Evolutionary conservation across 2,329 filamentous ascomycete species (phyloP).

Genomic region (Fusarium dlaminii): DNA sequence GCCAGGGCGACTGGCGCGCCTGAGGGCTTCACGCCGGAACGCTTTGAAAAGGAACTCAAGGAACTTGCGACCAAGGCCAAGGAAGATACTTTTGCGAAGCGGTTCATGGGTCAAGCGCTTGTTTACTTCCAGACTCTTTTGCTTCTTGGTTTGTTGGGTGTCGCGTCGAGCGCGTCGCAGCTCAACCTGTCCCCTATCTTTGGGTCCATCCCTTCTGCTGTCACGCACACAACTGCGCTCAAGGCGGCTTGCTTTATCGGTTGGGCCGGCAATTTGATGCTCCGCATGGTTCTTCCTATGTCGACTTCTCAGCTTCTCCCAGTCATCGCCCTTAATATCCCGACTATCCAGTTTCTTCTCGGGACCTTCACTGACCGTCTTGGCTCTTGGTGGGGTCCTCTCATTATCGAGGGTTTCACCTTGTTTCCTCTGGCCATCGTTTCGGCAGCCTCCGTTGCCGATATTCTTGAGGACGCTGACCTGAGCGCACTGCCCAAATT

Average conservation of each 20-base stretch:
- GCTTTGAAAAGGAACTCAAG: slow-evolving; percentile 64
- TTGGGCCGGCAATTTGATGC: slow-evolving; percentile 72
- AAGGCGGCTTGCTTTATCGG: slow-evolving; percentile 75
- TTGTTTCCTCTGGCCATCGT: slow-evolving; percentile 74
- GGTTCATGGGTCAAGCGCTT: slow-evolving; percentile 49
- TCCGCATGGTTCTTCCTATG: slow-evolving; percentile 58
- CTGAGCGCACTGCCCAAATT: slow-evolving; percentile 64
- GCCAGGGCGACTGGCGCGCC: slow-evolving; percentile 38
- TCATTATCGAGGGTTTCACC: slow-evolving; percentile 78
- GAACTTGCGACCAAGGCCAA: slow-evolving; percentile 57
- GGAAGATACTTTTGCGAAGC: slow-evolving; percentile 46
- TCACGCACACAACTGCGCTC: slow-evolving; percentile 75
- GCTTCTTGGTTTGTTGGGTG: slow-evolving; percentile 55
- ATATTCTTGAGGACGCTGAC: slow-evolving; percentile 70
- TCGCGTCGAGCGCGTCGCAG: slow-evolving; percentile 76
- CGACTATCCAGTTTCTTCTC: slow-evolving; percentile 76
- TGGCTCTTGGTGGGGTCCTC: slow-evolving; percentile 76
- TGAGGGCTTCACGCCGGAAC: slow-evolving; percentile 57
- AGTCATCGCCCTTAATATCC: slow-evolving; percentile 78
- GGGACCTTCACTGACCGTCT: slow-evolving; percentile 72
- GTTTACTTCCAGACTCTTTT: slow-evolving; percentile 50
- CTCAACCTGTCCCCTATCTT: slow-evolving; percentile 87
- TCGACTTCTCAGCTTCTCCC: slow-evolving; percentile 68
- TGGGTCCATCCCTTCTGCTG: slow-evolving; percentile 79
- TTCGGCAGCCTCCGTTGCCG: slow-evolving; percentile 71